Evolutionary conservation across 495 filamentous ascomycete species (phyloP).

Genomic region (Annulohypoxylon maeteangense): DNA sequence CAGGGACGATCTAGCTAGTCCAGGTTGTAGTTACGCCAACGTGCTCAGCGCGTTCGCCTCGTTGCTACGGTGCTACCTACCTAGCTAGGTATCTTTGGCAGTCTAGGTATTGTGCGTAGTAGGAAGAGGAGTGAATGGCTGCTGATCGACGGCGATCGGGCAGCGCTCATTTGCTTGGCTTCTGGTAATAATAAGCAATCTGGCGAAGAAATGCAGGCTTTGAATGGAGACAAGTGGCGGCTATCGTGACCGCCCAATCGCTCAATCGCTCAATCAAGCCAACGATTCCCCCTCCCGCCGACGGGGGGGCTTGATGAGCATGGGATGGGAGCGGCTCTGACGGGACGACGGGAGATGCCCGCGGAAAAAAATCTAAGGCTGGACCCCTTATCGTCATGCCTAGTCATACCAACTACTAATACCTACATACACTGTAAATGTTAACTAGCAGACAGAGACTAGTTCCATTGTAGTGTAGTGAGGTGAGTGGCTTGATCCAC

Average conservation of each 20-base stretch:
- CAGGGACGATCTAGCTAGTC: constrained; percentile 13
- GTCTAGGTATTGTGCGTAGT: constrained; percentile 9
- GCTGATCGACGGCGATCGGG: constrained; percentile 34
- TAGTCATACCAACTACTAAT: background rate
- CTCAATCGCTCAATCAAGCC: constrained; percentile 40
- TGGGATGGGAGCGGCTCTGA: constrained; percentile 32
- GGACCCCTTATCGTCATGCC: background rate
- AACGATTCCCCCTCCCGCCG: constrained; percentile 25
- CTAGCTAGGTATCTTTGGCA: constrained; percentile 5
- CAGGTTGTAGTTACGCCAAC: background rate
- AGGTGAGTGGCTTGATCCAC: constrained; percentile 22
- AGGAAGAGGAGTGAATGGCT: constrained; percentile 14
- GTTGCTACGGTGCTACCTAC: constrained; percentile 13
- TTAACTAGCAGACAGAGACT: background rate
- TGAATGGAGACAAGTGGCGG: constrained; percentile 52
- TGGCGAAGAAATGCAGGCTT: constrained; percentile 34
- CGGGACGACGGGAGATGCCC: constrained; percentile 24
- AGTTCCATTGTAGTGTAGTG: background rate
- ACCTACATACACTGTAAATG: background rate
- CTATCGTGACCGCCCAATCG: constrained; percentile 45
- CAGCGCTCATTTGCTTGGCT: constrained; percentile 28
- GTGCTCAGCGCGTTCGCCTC: constrained; percentile 36
- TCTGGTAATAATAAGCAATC: constrained; percentile 26
- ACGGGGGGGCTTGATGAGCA: background rate
- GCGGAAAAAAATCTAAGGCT: constrained; percentile 24